Evolutionary conservation across 257 asterid genomes (phyloP), one percentile per base, ranked within the genome.

Genomic region (Solanum sitiens): DNA sequence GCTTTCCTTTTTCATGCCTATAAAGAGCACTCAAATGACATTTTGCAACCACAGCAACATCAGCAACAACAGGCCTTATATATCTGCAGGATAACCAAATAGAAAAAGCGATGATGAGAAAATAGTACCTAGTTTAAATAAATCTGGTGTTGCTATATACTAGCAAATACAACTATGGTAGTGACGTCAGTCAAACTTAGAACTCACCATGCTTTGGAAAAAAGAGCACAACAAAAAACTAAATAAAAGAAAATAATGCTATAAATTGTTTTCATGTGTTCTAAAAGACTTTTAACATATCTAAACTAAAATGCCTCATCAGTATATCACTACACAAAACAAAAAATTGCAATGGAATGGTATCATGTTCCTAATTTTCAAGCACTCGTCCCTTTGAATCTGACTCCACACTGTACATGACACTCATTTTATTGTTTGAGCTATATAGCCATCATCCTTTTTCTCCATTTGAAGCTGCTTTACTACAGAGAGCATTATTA

Each of bases 1-100:
- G 98, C 87, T 95, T 96, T 89, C 99, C 99, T 86, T 91, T 96
- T 84, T 93, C 98, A 87, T 97, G 98, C 89, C 93, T 88, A 91
- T 96, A 96, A 16, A 97, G 95, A 91, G 95, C 92, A 89, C 99
- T 97, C 80, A 97, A 93, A 90, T 96, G 99, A 86, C 99, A 97
- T 90, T 97, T 97, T 87, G 99, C 95, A 89, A 97, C 94, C 80
- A 97, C 98, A 84, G 98, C 98, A 88, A 95, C 96, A 91, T 97
- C 99, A 89, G 99, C 98, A 88, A 97, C 98, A 88, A 97, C 97
- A 67, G 99, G 98, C 86, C 98, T 92, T 73, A 97, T 91, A 77
- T 94, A 93, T 89, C 99, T 97, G 98, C 56, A 73, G 35, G 7
- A 40, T 20, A 47, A 73, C 85, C 87, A 84, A 84, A 88, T 33